phyloP scores from a whole-genome alignment of 164 flowering plant genomes.

The Berberis vulgaris region DNA sequence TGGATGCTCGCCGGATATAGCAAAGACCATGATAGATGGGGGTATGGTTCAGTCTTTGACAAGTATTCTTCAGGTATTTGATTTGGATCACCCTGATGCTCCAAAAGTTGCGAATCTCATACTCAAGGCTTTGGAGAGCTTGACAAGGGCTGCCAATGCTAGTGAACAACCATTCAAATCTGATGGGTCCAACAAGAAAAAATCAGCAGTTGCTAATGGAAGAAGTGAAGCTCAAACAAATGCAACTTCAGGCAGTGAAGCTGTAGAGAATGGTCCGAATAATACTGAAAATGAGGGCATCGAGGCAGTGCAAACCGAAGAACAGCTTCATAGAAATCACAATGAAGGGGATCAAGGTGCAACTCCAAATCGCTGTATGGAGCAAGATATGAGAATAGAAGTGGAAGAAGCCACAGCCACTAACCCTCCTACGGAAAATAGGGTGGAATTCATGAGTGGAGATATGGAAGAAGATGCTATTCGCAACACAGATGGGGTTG shows the following conservation, averaged over 20 bases:
- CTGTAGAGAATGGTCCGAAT: constrained; percentile 29
- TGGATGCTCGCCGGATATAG: constrained; percentile 79
- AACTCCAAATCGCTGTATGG: constrained; percentile 28
- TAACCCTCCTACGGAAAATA: constrained; percentile 37
- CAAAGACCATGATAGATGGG: constrained; percentile 85
- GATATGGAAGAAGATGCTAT: constrained; percentile 63
- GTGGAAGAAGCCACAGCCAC: constrained; percentile 32
- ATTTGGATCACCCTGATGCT: constrained; percentile 88
- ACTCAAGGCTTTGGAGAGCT: constrained; percentile 72
- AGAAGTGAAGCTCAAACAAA: constrained; percentile 43
- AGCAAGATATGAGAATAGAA: constrained; percentile 56
- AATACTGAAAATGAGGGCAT: constrained; percentile 25
- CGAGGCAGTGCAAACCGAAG: constrained; percentile 24
- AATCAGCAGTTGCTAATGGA: constrained; percentile 29
- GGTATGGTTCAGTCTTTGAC: constrained; percentile 68
- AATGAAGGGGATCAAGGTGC: constrained; percentile 30
- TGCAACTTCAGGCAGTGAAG: constrained; percentile 22
- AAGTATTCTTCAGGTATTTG: constrained; percentile 63
- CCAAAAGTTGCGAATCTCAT: constrained; percentile 70
- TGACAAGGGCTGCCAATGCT: constrained; percentile 89
- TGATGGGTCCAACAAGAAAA: constrained; percentile 61
- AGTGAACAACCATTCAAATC: constrained; percentile 58
- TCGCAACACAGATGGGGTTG: constrained; percentile 39
- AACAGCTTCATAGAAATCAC: constrained; percentile 32
- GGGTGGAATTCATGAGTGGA: constrained; percentile 60